Base-by-base conservation (phyloP, 202 grass and related monocot genomes). In the Schoenoplectus triqueter region DNA sequence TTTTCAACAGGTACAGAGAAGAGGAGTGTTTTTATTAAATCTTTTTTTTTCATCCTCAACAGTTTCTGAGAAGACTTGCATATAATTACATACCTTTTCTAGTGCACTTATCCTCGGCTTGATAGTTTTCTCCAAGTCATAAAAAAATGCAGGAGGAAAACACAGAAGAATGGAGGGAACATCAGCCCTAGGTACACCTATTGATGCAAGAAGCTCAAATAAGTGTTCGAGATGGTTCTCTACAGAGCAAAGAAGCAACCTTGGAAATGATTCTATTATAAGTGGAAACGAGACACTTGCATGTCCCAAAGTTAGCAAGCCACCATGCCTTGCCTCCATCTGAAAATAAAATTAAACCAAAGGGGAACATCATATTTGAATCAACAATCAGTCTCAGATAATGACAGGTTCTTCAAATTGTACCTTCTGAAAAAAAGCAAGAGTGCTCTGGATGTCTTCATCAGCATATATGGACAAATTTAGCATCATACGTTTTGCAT, bases 401-500 rank as follows among this genome's bases (percentile, higher is more conserved):
- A 60, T 78, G 22, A 78, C 13, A 44, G 11, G 54, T 71, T 69
- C 18, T 66, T 57, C 63, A 62, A 74, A 73, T 57, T 80, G 82
- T 89, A 90, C 92, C 80, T 98, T 98, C 78, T 98, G 89, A 73
- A 93, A 98, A 88, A 98, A 95, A 17, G 89, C 89, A 68, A 93
- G 86, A 15, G 91, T 93, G 83, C 78, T 88, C 77, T 93, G 95
- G 44, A 98, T 89, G 81, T 91, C 90, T 74, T 95, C 93, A 69
- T 95, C 93, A 75, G 85, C 82, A 55, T 59, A 71, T 88, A 95
- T 89, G 14, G 95, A 95, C 10, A 94, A 83, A 64, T 94, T 85
- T 77, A 76, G 61, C 93, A 98, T 98, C 95, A 98, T 98, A 45
- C 91, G 87, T 80, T 86, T 98, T 68, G 95, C 91, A 91, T 98